These are phyloP conservation scores for Canna indica DNA, from an alignment of 176 grass and related monocot genomes.

Conservation along the genomic window DNA sequence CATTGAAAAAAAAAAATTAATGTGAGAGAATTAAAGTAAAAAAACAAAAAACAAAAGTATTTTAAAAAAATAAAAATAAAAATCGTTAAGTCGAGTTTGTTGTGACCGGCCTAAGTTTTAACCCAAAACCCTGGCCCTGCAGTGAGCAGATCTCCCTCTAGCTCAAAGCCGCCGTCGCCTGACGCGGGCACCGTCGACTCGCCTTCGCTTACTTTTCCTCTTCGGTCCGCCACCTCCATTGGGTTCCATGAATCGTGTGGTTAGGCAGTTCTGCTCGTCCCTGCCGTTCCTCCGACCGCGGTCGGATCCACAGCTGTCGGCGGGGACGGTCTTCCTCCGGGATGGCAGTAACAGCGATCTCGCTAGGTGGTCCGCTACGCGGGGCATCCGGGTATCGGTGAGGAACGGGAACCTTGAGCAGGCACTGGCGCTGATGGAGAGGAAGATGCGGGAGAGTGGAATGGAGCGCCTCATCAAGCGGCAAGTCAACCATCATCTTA, in stretches of 20 bases:
- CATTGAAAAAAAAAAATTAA: no score
- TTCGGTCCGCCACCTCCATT: no score
- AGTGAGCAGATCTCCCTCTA: no score
- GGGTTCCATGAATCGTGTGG: not conserved
- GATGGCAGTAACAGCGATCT: not conserved
- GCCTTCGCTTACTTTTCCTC: no score
- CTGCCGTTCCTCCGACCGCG: not conserved
- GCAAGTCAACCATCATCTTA: constrained; percentile 54
- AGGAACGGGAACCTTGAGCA: constrained; percentile 76
- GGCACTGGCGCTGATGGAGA: constrained; percentile 58
- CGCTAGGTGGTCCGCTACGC: constrained; percentile 20
- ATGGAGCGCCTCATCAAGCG: constrained; percentile 72
- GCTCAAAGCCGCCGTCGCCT: no score
- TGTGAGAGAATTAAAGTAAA: no score
- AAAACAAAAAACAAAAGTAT: no score
- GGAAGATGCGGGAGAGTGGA: constrained; percentile 69
- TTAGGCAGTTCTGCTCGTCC: constrained; percentile 1
- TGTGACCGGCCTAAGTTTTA: no score
- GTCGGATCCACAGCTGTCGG: not conserved
- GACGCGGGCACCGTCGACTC: not conserved
- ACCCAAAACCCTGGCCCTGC: no score
- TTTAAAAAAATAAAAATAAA: no score
- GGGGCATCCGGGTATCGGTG: constrained; percentile 75
- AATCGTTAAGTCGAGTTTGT: no score
- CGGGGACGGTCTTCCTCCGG: constrained; percentile 9